Evolutionary conservation across 352 stramenopile species (phyloP).

Genomic region (Aphanomyces euteiches): DNA sequence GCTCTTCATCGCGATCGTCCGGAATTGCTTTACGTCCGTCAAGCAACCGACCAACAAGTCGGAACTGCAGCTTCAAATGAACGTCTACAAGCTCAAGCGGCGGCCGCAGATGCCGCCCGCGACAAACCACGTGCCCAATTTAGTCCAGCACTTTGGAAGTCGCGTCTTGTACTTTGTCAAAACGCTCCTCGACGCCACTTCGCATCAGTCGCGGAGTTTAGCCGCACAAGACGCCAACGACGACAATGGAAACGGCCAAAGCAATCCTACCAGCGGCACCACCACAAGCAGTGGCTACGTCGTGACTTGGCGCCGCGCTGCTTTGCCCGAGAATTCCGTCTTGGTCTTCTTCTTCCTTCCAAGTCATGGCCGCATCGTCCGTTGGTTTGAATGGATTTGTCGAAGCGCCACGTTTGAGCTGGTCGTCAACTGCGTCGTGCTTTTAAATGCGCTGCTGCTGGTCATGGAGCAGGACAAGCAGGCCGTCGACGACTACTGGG

Average conservation of each 20-base stretch:
- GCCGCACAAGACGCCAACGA: not conserved
- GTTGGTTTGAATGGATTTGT: not conserved
- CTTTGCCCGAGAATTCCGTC: not conserved
- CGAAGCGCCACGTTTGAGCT: constrained; percentile 49
- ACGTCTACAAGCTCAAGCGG: constrained; percentile 22
- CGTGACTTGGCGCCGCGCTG: not conserved
- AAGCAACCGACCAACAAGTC: constrained; percentile 29
- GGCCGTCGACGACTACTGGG: constrained; percentile 51
- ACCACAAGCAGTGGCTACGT: not conserved
- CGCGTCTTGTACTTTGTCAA: constrained; percentile 18
- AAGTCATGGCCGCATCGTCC: constrained; percentile 21
- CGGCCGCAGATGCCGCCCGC: constrained; percentile 23
- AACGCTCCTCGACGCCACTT: constrained; percentile 15
- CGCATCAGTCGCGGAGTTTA: constrained; percentile 6
- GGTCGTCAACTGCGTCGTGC: constrained; percentile 70
- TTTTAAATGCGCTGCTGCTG: constrained; percentile 71
- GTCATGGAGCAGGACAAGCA: constrained; percentile 60
- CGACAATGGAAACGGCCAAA: not conserved
- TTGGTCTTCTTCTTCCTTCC: constrained; percentile 27
- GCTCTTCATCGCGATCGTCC: constrained; percentile 79
- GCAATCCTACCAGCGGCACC: not conserved
- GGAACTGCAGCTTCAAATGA: not conserved
- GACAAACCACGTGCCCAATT: constrained; percentile 17
- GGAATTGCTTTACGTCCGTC: constrained; percentile 70
- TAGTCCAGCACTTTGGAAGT: constrained; percentile 3